Evolutionary conservation across 177 flowering plant genomes (phyloP), one percentile per base, ranked within the genome.

Genomic region (Vitis hybrid): DNA sequence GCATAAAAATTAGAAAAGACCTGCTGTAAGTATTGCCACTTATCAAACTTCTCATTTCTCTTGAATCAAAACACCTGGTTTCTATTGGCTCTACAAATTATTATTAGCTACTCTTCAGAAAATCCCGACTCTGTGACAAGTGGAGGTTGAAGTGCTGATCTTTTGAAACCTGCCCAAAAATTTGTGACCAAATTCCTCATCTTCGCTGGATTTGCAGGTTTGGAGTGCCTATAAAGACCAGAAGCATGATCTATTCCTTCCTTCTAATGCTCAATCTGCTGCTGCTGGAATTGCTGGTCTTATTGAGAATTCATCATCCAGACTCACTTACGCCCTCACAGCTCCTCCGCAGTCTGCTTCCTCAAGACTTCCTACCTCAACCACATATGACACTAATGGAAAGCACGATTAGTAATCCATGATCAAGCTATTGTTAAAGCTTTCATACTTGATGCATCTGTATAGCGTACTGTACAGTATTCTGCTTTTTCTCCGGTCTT

Each of bases 161-260:
- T 8, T 41, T 41, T 41, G 46, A 41, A 27, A 27, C 30, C 30
- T 27, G 30, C 30, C 30, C 30, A 27, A 27, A 65, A 63, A 61
- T 58, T 54, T 51, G 56, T 63, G 15, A 51, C 20, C 11, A 50
- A 15, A 35, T 63, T 68, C 48, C 14, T 17, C 3, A 27, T 9
- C 50, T 17, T 46, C 4, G n/a, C 11, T 55, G 46, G 20, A 32
- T 71, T 53, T 73, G 72, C 86, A 96, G 99, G 95, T 96, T 12
- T 96, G 99, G 99, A 77, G 88, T 77, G 99, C 98, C 6, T 96
- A 93, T 66, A 96, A 96, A 76, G 99, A 96, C 76, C 99, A 96
- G 84, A 93, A 87, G 72, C 99, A 96, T 71, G 99, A 96, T 71
- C 96, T 96, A 41, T 96, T 96, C 84, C 97, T 96, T 58, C 99